phyloP scores from a whole-genome alignment of 495 filamentous ascomycete genomes.

The Aspergillus sclerotiicarbonarius region DNA sequence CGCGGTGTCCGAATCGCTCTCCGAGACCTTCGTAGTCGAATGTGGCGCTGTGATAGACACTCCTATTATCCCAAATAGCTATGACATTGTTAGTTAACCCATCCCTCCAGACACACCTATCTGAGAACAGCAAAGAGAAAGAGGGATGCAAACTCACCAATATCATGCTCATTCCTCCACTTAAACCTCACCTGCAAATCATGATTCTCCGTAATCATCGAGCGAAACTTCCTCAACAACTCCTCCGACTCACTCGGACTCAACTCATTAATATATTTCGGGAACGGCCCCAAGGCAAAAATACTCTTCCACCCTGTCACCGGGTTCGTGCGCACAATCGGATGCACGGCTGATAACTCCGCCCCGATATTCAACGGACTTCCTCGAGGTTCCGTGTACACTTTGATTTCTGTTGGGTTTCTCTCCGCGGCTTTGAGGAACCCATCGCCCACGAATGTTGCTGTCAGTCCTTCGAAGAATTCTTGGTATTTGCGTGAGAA shows the following conservation, averaged over 20 bases:
- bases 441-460: slow-evolving; percentile 59
- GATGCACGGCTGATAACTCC: slow-evolving; percentile 62
- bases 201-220: slow-evolving; percentile 70
- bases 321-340: slow-evolving; percentile 77
- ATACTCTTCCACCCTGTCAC: slow-evolving; percentile 80
- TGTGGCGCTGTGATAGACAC: slow-evolving; percentile 68
- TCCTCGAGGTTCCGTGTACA: slow-evolving; percentile 58
- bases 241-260: slow-evolving; percentile 61
- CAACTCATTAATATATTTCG: slow-evolving; percentile 62
- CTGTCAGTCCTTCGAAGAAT: slow-evolving; percentile 65
- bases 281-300: slow-evolving; percentile 62
- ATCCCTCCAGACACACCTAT: not conserved
- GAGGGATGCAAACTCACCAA: slow-evolving; percentile 36
- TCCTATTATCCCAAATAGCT: slow-evolving; percentile 81
- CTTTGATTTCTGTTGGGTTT: slow-evolving; percentile 45
- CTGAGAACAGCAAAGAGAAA: no score
- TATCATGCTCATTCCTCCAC: slow-evolving; percentile 60
- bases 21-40: slow-evolving; percentile 64
- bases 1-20: slow-evolving; percentile 55
- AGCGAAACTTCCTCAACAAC: slow-evolving; percentile 61
- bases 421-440: slow-evolving; percentile 58
- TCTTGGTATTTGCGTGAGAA: slow-evolving; percentile 59
- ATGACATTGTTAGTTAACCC: not conserved
- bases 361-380: slow-evolving; percentile 66
- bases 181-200: slow-evolving; percentile 72